phyloP scores from a whole-genome alignment of 768 basidiomycete species.

The Thelephora ganbajun region DNA sequence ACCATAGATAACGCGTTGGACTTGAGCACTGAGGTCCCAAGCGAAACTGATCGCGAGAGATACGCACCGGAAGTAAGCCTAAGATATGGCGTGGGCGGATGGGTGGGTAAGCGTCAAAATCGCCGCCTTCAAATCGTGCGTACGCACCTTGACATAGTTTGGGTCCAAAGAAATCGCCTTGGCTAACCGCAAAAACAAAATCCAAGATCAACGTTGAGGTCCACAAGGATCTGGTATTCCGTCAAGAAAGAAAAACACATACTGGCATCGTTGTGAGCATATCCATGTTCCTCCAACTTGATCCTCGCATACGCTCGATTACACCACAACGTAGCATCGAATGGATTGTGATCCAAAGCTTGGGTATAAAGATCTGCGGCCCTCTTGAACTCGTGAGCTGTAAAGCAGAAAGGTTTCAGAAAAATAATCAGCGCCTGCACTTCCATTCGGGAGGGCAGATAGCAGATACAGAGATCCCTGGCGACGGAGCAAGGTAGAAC shows the following conservation, averaged over 20 bases:
- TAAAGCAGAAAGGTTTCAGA: slow-evolving; percentile 7
- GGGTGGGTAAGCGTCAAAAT: not conserved
- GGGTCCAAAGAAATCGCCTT: slow-evolving; percentile 82
- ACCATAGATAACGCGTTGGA: not conserved
- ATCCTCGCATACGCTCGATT: slow-evolving; percentile 89
- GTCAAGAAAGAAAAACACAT: slow-evolving; percentile 17
- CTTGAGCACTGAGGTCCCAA: not conserved
- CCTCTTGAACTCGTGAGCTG: slow-evolving; percentile 59
- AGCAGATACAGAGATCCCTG: not conserved
- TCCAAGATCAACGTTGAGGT: not conserved
- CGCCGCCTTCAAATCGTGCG: not conserved
- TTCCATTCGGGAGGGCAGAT: not conserved
- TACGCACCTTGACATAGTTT: slow-evolving; percentile 56
- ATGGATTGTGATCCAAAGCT: slow-evolving; percentile 80
- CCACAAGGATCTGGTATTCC: not conserved
- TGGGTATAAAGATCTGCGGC: slow-evolving; percentile 72
- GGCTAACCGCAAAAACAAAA: slow-evolving; percentile 23
- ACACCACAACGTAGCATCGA: slow-evolving; percentile 84
- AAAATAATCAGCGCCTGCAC: not conserved
- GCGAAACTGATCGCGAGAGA: not conserved
- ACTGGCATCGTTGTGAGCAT: slow-evolving; percentile 83
- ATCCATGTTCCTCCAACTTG: slow-evolving; percentile 89
- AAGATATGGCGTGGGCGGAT: no score
- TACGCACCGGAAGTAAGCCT: slow-evolving; percentile 63
- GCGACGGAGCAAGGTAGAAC: slow-evolving; percentile 10